Base-by-base conservation (phyloP, 179 eudicot genomes). In the Beta macrorhiza region DNA sequence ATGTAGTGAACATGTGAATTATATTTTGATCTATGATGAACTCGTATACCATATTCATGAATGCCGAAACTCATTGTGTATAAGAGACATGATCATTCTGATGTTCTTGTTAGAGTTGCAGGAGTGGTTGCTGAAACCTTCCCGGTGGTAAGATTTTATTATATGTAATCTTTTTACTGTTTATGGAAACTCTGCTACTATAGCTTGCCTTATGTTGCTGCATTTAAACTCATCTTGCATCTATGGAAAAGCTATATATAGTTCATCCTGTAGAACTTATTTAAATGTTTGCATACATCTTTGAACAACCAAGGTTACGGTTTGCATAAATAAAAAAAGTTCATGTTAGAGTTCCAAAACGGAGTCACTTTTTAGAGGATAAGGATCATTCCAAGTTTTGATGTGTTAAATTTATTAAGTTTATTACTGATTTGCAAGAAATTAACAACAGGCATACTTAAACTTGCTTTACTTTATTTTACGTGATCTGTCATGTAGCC, bases 71-170 rank as follows among this genome's bases (percentile, higher is more conserved):
- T 77, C 56, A 42, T 62, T 77, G 29, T 64, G 61, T 77, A 77
- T 45, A 61, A 75, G 49, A 15, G 25, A 17, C n/a, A 22, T 52
- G 71, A 65, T 65, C 5, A 5, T 65, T 67, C 53, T 67, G 63
- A 67, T 78, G 32, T 78, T 78, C 61, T 78, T 55, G 32, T 42
- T 78, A 71, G 55, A 68, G 74, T 78, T 64, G 72, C 71, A 68
- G 72, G 74, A 67, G 32, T 78, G 65, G 55, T 67, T 78, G 81
- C 32, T 78, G 51, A 37, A 78, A 78, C 74, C 65, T 78, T 53
- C 63, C 62, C 29, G 74, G 72, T 78, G 73, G 75, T 71, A 78
- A 67, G 81, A 78, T 15, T 25, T 58, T 22, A 52, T 32, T 32
- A 67, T 32, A 7, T 17, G 13, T 32, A 2, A 6, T 56, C 19